phyloP scores from a whole-genome alignment of 768 basidiomycete genomes.

The Steccherinum ochraceum region DNA sequence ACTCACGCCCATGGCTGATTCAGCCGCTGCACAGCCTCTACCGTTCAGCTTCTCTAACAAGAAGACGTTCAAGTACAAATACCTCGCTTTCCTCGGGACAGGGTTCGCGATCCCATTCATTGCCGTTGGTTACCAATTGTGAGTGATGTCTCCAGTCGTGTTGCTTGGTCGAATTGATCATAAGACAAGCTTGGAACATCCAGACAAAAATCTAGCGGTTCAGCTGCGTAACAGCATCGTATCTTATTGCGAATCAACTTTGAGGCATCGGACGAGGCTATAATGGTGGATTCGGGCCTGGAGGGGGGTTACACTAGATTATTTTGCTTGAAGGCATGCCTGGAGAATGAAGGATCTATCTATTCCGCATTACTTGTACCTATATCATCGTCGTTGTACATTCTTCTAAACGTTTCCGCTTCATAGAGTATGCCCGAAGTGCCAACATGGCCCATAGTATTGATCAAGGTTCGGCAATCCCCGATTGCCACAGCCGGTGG shows the following conservation, averaged over 20 bases:
- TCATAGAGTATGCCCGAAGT: too few relatives aligned
- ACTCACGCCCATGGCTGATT: neutral
- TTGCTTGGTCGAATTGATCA: neutral
- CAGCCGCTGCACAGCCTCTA: conserved; percentile 1
- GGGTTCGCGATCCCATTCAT: conserved; percentile 65
- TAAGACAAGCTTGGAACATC: neutral
- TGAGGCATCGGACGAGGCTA: neutral
- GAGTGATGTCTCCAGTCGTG: conserved; percentile 49
- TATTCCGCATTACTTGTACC: neutral
- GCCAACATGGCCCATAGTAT: too few relatives aligned
- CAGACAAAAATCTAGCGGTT: neutral
- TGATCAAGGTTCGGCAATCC: too few relatives aligned
- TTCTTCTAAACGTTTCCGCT: too few relatives aligned
- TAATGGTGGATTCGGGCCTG: neutral
- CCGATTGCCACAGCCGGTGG: too few relatives aligned
- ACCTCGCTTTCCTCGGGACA: conserved; percentile 33
- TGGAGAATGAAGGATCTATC: neutral
- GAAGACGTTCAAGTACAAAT: conserved; percentile 30
- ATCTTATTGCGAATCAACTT: neutral
- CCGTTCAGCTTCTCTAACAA: conserved; percentile 16
- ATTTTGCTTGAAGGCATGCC: too few relatives aligned
- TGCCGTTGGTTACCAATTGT: conserved; percentile 55
- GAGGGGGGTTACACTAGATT: neutral
- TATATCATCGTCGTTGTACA: neutral
- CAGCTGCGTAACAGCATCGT: neutral